phyloP scores from a whole-genome alignment of 495 filamentous ascomycete genomes.

The Articulospora tetracladia region DNA sequence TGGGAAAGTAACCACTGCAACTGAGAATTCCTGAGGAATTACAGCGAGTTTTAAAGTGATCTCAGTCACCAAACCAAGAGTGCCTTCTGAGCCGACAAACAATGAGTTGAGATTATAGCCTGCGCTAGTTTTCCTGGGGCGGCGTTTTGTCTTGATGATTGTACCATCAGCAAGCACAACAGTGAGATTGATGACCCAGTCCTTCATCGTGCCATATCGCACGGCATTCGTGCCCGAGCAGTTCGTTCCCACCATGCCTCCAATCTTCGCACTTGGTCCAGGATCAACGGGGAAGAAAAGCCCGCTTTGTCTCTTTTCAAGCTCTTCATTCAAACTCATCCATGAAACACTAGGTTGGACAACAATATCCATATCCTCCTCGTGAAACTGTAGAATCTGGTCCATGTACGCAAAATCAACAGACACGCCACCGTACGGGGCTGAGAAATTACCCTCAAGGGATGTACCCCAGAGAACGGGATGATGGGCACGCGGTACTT shows the following conservation, averaged over 20 bases:
- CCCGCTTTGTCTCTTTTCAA: slow-evolving; percentile 57
- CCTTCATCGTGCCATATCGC: slow-evolving; percentile 81
- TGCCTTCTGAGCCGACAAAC: slow-evolving; percentile 77
- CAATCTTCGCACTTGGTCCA: slow-evolving; percentile 61
- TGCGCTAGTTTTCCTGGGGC: slow-evolving; percentile 74
- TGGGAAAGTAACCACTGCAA: slow-evolving; percentile 74
- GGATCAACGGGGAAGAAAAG: slow-evolving; percentile 72
- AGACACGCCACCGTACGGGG: slow-evolving; percentile 78
- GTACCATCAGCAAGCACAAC: slow-evolving; percentile 77
- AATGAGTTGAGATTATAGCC: slow-evolving; percentile 76
- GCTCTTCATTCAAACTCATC: slow-evolving; percentile 80
- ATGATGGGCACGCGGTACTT: slow-evolving; percentile 84
- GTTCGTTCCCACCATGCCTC: slow-evolving; percentile 77
- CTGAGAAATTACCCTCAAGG: slow-evolving; percentile 85
- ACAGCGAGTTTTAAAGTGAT: slow-evolving; percentile 71
- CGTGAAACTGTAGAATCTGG: slow-evolving; percentile 70
- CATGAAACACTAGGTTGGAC: slow-evolving; percentile 90
- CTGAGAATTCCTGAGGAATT: slow-evolving; percentile 66
- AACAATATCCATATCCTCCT: slow-evolving; percentile 86
- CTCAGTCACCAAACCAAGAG: slow-evolving; percentile 74
- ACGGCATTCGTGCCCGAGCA: slow-evolving; percentile 80
- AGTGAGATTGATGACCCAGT: slow-evolving; percentile 80
- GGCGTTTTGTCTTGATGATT: slow-evolving; percentile 69
- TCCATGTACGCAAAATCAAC: slow-evolving; percentile 91
- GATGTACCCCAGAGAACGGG: slow-evolving; percentile 79